These are phyloP conservation scores for Cyberlindnera misumaiensis DNA, from an alignment of 805 yeast genomes.

Conservation along the genomic window DNA sequence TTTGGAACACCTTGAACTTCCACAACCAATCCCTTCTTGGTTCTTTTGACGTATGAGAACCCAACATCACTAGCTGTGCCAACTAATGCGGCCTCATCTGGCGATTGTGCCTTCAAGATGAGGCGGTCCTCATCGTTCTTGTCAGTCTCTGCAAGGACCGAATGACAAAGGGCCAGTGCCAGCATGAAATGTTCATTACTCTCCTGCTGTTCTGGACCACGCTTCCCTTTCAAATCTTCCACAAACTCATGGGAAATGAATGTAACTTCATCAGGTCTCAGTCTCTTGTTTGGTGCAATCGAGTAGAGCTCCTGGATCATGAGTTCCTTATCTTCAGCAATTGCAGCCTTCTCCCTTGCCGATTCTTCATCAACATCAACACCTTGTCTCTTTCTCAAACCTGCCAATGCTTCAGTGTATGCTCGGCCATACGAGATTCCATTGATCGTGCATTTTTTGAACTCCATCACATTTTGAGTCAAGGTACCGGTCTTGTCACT, in stretches of 20 bases:
- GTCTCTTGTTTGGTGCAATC: constrained; percentile 31
- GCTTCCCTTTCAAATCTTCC: constrained; percentile 48
- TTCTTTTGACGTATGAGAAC: constrained; percentile 55
- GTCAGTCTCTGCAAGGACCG: constrained; percentile 65
- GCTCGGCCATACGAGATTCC: constrained; percentile 73
- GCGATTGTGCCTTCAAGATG: constrained; percentile 70
- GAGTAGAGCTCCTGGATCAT: constrained; percentile 46
- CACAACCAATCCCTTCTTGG: constrained; percentile 60
- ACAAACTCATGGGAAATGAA: constrained; percentile 64
- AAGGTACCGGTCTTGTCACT: constrained; percentile 83
- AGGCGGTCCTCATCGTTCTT: constrained; percentile 50
- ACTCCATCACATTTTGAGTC: constrained; percentile 82
- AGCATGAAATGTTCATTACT: constrained; percentile 71
- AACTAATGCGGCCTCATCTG: constrained; percentile 83
- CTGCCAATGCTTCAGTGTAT: constrained; percentile 78
- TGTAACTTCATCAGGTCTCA: constrained; percentile 56
- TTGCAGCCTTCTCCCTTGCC: constrained; percentile 42
- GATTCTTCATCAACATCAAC: constrained; percentile 62
- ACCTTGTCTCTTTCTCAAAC: constrained; percentile 72
- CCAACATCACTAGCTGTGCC: constrained; percentile 78
- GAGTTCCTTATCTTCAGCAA: constrained; percentile 48
- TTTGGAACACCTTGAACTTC: constrained; percentile 64
- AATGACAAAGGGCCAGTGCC: constrained; percentile 70
- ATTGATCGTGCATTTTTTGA: constrained; percentile 70
- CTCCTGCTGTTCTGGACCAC: constrained; percentile 45